Evolutionary conservation across 1,139 yeast species (phyloP), one percentile per base, ranked within the genome.

Genomic region (Blastobotrys buckinghamii): DNA sequence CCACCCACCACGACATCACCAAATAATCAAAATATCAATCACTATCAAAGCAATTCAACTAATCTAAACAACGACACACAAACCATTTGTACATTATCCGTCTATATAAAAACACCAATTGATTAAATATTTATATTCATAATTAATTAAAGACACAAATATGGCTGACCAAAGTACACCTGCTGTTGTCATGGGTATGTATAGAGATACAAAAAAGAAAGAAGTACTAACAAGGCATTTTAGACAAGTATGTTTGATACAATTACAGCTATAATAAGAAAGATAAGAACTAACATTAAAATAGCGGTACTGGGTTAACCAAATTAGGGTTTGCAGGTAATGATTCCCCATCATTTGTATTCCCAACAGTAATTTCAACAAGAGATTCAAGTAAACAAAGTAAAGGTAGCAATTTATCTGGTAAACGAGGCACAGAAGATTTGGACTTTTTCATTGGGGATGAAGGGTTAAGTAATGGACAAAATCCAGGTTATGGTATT

Each of bases 301-400:
- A 58, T 76, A 85, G 85, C 65, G 99, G 99, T 76, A 92, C 99
- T 58, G 99, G 99, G 55, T 76, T 90, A 61, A 92, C 98, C 64
- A 92, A 92, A 67, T 77, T 92, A 56, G 99, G 99, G 26, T 92
- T 90, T 71, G 98, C 99, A 59, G 99, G 99, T 49, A 92, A 92
- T 66, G 98, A 92, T 70, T 79, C 97, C 15, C 99, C 99, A 33
- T 89, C 97, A 8, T 94, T 86, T 76, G 88, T 92, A 42, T 88
- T 92, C 64, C 99, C 99, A 44, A 92, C 99, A 1, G 97, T 96
- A 12, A 94, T 92, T 68, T 92, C 98, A 38, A 90, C 97, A 43
- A 73, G 83, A 70, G 76, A 60, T 16, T 52, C 60, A 22, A 60
- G 72, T 5, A 66, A 74, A 15, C 62, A 63, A 33, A 37, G 56